phyloP scores from a whole-genome alignment of 768 basidiomycete genomes.

The Suillus americanus region DNA sequence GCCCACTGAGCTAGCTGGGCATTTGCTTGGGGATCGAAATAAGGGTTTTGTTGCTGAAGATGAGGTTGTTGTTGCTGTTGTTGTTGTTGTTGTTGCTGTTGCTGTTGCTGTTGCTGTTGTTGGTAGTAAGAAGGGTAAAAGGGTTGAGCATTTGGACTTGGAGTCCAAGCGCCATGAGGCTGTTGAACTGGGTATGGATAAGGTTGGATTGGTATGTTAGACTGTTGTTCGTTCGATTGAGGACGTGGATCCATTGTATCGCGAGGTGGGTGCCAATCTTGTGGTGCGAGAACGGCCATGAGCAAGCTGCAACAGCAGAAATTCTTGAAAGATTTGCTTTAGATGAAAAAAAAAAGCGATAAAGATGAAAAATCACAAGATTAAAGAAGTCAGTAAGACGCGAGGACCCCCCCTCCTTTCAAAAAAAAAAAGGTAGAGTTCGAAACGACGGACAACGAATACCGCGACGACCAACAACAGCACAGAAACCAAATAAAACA shows the following conservation, averaged over 20 bases:
- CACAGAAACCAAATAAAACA: background rate
- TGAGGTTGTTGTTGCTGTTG: conserved; percentile 31
- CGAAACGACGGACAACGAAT: background rate
- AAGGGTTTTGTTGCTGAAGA: conserved; percentile 39
- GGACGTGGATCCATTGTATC: conserved; percentile 54
- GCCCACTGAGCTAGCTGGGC: conserved; percentile 85
- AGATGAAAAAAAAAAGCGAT: background rate
- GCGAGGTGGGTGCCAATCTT: conserved; percentile 72
- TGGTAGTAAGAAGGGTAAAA: conserved; percentile 75
- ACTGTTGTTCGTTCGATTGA: conserved; percentile 52
- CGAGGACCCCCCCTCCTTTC: background rate
- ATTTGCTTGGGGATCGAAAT: conserved; percentile 73
- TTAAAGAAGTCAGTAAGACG: background rate
- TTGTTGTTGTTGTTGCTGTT: conserved; percentile 47
- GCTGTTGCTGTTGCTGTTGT: conserved; percentile 66
- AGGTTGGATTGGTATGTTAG: conserved; percentile 35
- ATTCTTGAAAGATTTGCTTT: too few relatives aligned
- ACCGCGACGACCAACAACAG: conserved; percentile 4
- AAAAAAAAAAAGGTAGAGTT: background rate
- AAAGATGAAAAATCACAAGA: background rate
- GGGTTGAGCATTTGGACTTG: conserved; percentile 62
- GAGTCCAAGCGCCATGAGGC: conserved; percentile 69
- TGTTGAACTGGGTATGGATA: conserved; percentile 75
- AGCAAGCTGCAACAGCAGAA: conserved; percentile 12
- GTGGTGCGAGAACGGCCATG: conserved; percentile 80